phyloP scores from a whole-genome alignment of 352 stramenopile genomes.

The Globisporangium carolinianum region DNA sequence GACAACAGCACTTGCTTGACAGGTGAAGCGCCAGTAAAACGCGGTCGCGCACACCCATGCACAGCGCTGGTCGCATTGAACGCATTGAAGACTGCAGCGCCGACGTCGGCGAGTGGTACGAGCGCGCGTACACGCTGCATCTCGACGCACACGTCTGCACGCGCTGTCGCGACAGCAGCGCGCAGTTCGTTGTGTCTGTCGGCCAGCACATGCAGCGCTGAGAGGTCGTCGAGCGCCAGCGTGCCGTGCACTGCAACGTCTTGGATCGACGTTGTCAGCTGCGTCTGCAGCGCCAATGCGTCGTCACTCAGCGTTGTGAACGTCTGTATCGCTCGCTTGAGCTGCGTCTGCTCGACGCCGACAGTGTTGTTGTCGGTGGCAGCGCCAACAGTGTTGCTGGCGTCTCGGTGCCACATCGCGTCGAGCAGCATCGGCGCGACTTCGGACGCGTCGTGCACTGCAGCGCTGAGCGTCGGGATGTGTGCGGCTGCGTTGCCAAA shows the following conservation, averaged over 20 bases:
- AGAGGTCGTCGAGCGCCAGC: constrained; percentile 35
- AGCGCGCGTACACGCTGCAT: constrained; percentile 13
- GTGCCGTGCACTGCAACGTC: constrained; percentile 30
- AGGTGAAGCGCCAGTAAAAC: background rate
- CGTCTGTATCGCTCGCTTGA: constrained; percentile 30
- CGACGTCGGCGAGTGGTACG: constrained; percentile 18
- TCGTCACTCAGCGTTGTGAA: constrained; percentile 14
- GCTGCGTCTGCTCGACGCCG: background rate
- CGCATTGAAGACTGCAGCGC: constrained; percentile 33
- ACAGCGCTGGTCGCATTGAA: constrained; percentile 19
- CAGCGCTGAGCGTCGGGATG: constrained; percentile 27
- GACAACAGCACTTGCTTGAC: constrained; percentile 1
- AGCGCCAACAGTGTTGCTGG: background rate
- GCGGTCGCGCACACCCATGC: background rate
- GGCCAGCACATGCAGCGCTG: constrained; percentile 22
- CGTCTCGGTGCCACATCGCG: constrained; percentile 29
- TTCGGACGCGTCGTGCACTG: constrained; percentile 20
- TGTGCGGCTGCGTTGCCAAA: constrained; percentile 38
- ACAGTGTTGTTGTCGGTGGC: background rate
- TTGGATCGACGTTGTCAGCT: constrained; percentile 37
- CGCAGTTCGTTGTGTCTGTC: constrained; percentile 23
- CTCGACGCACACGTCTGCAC: constrained; percentile 12
- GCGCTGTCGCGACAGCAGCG: constrained; percentile 4
- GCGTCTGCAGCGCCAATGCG: constrained; percentile 12
- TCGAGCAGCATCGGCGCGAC: constrained; percentile 32